Percentiles rank a stretch among this genome's conserved stretches.
These are phyloP conservation scores for Trichoderma guizhouense DNA, from an alignment of 2,329 filamentous ascomycete genomes.

Conservation along the genomic window DNA sequence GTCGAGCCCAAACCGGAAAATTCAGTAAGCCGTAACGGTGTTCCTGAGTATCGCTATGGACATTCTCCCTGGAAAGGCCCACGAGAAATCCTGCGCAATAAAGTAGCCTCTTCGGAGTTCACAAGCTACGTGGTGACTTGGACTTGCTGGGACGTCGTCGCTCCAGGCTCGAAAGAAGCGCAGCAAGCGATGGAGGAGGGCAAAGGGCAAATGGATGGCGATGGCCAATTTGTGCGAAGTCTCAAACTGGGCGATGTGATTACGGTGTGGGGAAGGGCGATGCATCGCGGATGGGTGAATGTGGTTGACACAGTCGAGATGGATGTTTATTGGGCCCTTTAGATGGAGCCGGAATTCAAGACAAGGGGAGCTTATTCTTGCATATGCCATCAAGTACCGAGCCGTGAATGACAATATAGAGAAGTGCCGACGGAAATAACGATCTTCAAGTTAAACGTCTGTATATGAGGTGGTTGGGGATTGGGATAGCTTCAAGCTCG, in stretches of 20 bases:
- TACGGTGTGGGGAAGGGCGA: constrained; percentile 58
- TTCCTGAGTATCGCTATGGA: not conserved
- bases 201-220: constrained; percentile 47
- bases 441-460: not conserved
- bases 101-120: constrained; percentile 32
- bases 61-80: not conserved
- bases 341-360: not conserved
- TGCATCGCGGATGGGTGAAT: constrained; percentile 55
- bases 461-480: not conserved
- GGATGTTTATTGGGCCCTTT: constrained; percentile 58
- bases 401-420: not conserved
- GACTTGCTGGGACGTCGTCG: constrained; percentile 48
- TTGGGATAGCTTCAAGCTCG: not conserved
- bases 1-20: not conserved
- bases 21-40: not conserved
- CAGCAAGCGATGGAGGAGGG: constrained; percentile 40
- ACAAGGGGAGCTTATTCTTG: not conserved
- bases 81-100: constrained; percentile 49
- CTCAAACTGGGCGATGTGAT: constrained; percentile 58
- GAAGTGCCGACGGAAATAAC: not conserved
- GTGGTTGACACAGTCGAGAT: constrained; percentile 47
- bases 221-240: constrained; percentile 54
- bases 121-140: constrained; percentile 50
- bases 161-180: constrained; percentile 41
- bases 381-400: not conserved